Evolutionary conservation across 768 basidiomycete genomes (phyloP).

Genomic region (Mycena indigotica): DNA sequence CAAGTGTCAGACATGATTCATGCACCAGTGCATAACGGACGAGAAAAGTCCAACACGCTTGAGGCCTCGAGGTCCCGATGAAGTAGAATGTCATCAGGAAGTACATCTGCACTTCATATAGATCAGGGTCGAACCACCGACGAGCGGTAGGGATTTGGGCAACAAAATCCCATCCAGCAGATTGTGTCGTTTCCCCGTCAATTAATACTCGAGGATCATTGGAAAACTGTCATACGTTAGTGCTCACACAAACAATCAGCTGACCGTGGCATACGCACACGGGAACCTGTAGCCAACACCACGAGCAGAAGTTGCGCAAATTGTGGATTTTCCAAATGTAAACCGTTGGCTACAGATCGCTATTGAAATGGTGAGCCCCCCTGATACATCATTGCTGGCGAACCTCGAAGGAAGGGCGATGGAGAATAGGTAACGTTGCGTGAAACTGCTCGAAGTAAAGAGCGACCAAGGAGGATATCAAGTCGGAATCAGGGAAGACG

Average conservation of each 20-base stretch:
- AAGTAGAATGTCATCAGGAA: not conserved
- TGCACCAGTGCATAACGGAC: too few species aligned
- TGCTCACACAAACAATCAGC: too few species aligned
- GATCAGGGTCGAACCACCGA: not conserved
- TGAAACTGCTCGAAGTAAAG: conserved; percentile 50
- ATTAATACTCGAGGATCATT: conserved; percentile 46
- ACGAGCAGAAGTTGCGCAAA: conserved; percentile 50
- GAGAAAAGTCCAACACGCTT: not conserved
- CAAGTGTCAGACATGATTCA: too few species aligned
- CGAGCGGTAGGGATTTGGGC: conserved; percentile 43
- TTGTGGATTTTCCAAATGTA: conserved; percentile 38
- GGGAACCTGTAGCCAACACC: conserved; percentile 52
- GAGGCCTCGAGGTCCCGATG: not conserved
- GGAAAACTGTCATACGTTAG: conserved; percentile 24
- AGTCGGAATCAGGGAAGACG: conserved; percentile 35
- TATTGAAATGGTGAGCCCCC: not conserved
- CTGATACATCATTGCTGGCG: not conserved
- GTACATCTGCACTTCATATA: not conserved
- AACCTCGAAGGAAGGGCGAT: conserved; percentile 50
- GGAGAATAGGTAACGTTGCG: conserved; percentile 47
- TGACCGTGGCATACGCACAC: conserved; percentile 27
- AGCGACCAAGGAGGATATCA: conserved; percentile 45
- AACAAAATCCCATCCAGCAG: conserved; percentile 51
- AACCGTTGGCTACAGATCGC: conserved; percentile 35
- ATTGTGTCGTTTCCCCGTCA: conserved; percentile 26